Evolutionary conservation across 2,329 filamentous ascomycete species (phyloP).

Genomic region (Colletotrichum tamarilloi): DNA sequence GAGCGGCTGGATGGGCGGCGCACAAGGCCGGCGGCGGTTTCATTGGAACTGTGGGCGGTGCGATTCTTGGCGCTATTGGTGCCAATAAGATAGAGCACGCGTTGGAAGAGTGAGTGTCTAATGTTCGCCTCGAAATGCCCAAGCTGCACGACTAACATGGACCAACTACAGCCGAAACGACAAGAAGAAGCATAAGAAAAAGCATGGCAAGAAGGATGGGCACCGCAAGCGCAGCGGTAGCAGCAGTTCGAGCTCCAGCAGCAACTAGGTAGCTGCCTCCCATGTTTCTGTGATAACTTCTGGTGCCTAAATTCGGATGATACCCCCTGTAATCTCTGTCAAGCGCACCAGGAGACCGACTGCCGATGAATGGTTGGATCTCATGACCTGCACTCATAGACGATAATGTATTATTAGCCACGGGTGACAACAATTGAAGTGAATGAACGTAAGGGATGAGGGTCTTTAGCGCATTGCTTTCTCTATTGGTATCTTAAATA

Average conservation of each 20-base stretch:
- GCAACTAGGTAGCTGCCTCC: no score
- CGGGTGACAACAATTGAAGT: neutral
- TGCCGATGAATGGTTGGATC: neutral
- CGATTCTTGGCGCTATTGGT: slow-evolving; percentile 64
- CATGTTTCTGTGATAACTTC: neutral
- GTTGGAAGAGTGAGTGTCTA: slow-evolving; percentile 37
- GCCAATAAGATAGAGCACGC: slow-evolving; percentile 64
- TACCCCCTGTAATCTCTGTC: slow-evolving; percentile 4
- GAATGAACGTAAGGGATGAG: no score
- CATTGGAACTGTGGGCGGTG: slow-evolving; percentile 61
- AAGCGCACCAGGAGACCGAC: slow-evolving; percentile 13
- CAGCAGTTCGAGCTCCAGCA: slow-evolving; percentile 31
- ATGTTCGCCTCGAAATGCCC: accelerated
- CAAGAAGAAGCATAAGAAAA: slow-evolving; percentile 50
- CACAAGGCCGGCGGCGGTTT: slow-evolving; percentile 64
- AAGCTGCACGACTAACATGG: neutral
- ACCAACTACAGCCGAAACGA: no score
- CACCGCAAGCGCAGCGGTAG: slow-evolving; percentile 33
- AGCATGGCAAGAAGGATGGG: slow-evolving; percentile 42
- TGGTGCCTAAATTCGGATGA: slow-evolving; percentile 12
- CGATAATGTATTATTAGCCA: slow-evolving; percentile 14
- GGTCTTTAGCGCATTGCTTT: no score
- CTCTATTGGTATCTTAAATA: slow-evolving; percentile 17
- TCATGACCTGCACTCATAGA: slow-evolving; percentile 2
- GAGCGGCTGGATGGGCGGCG: slow-evolving; percentile 64